Conservation (phyloP, 345 rosid genomes). For the Citrus glauca region DNA sequence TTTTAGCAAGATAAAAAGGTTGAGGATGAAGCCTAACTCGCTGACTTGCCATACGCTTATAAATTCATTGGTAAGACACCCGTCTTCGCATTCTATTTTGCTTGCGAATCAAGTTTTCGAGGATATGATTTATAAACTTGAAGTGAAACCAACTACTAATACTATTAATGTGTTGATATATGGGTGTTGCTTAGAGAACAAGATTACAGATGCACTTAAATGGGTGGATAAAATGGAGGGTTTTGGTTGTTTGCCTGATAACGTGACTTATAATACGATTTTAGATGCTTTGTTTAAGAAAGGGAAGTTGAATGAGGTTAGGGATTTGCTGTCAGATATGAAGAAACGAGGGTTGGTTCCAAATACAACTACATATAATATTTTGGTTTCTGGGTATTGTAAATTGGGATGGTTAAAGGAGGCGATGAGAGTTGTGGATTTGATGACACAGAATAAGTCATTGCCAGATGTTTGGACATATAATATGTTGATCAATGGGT, state of each 20-base stretch:
- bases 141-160: constrained; percentile 40
- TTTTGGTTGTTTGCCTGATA: constrained; percentile 56
- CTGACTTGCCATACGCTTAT: constrained; percentile 71
- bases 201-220: constrained; percentile 45
- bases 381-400: constrained; percentile 68
- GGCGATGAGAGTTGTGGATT: constrained; percentile 55
- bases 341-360: constrained; percentile 60
- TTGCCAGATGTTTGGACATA: constrained; percentile 67
- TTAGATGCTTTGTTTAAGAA: constrained; percentile 67
- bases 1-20: constrained; percentile 59
- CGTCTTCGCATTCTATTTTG: constrained; percentile 49
- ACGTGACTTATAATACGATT: constrained; percentile 64
- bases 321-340: constrained; percentile 67
- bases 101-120: constrained; percentile 50
- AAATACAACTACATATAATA: constrained; percentile 51
- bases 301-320: constrained; percentile 65
- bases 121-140: constrained; percentile 41
- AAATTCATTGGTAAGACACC: constrained; percentile 58
- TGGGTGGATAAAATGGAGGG: constrained; percentile 54
- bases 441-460: constrained; percentile 55
- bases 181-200: constrained; percentile 68
- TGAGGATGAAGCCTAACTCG: constrained; percentile 50
- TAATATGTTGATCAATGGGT: constrained; percentile 62
- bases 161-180: constrained; percentile 66
- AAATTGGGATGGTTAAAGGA: constrained; percentile 72